These are phyloP conservation scores for Penicillium cinerascens DNA, from an alignment of 495 filamentous ascomycete species.

Conservation along the genomic window DNA sequence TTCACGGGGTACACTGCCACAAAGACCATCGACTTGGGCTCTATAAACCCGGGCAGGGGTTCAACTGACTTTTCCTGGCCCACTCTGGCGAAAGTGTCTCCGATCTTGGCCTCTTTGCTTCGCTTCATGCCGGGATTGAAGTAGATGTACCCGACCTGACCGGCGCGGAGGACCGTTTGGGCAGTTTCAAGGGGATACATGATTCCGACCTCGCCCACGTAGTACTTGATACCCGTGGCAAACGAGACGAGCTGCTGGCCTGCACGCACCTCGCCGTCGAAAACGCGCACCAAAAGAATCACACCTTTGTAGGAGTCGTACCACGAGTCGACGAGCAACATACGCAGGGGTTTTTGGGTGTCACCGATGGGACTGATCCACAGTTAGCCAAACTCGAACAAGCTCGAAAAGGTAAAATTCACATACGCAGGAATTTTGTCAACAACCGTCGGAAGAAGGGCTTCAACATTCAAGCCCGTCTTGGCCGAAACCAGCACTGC, in stretches of 20 bases:
- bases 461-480: conserved; percentile 81
- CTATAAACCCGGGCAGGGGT: conserved; percentile 87
- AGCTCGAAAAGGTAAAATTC: neutral
- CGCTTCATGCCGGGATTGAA: conserved; percentile 99
- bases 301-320: conserved; percentile 95
- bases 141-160: conserved; percentile 91
- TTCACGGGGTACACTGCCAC: conserved; percentile 94
- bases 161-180: conserved; percentile 75
- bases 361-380: conserved; percentile 64
- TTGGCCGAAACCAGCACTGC: conserved; percentile 91
- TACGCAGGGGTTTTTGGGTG: conserved; percentile 62
- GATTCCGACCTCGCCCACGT: conserved; percentile 93
- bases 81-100: conserved; percentile 88
- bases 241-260: conserved; percentile 83
- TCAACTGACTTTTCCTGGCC: conserved; percentile 74
- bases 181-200: conserved; percentile 89
- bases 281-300: conserved; percentile 84
- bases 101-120: conserved; percentile 91
- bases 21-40: conserved; percentile 98
- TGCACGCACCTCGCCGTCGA: conserved; percentile 78
- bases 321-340: conserved; percentile 95
- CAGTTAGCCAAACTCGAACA: conserved; percentile 13
- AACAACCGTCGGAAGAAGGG: conserved; percentile 77
- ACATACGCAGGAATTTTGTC: conserved; percentile 72
- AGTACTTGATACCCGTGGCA: conserved; percentile 81